Evolutionary conservation across 805 yeast species (phyloP).

Genomic region (Myxozyma kluyveri): DNA sequence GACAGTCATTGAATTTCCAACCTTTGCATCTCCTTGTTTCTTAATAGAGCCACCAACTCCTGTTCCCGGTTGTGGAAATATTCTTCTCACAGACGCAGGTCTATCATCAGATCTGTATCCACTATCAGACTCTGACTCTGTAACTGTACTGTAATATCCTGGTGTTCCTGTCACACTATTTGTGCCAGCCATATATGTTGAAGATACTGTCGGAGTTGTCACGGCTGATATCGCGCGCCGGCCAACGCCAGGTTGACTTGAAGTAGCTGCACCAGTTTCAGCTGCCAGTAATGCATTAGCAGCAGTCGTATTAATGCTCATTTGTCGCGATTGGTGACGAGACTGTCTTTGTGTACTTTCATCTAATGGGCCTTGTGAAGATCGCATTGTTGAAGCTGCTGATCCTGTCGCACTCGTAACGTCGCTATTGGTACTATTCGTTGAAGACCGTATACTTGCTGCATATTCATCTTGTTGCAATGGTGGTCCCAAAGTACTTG

Average conservation of each 20-base stretch:
- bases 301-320: background rate
- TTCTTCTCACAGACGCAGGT: constrained; percentile 14
- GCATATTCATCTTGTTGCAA: no score
- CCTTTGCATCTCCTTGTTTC: constrained; percentile 12
- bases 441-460: background rate
- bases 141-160: no score
- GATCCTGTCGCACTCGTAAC: background rate
- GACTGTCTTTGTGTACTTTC: no score
- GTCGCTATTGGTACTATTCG: constrained; percentile 3
- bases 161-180: no score
- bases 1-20: constrained; percentile 45
- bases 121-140: constrained; percentile 24
- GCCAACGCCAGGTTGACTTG: background rate
- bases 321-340: background rate
- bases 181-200: no score
- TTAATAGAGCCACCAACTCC: constrained; percentile 10
- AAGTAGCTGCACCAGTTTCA: constrained; percentile 1
- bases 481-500: no score
- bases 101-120: constrained; percentile 26
- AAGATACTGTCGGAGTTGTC: no score
- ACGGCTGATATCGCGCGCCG: no score
- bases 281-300: constrained; percentile 3
- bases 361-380: no score
- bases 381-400: background rate
- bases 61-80: constrained; percentile 1